Evolutionary conservation across 441 rosid genomes (phyloP).

Genomic region (Erodium moschatum): DNA sequence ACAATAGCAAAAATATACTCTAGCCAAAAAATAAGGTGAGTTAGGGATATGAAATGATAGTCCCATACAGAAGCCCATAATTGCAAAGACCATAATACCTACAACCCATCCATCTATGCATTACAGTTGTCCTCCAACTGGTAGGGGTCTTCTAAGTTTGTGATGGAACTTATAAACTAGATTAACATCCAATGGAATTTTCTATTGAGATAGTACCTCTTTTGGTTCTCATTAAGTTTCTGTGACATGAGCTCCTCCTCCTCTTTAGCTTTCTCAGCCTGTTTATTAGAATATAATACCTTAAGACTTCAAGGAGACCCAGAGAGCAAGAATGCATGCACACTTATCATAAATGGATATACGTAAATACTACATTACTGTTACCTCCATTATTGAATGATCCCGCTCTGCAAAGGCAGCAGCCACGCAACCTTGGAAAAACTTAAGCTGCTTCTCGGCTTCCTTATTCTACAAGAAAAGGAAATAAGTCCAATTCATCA

Average conservation of each 20-base stretch:
- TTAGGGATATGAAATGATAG: not conserved
- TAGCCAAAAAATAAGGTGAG: not conserved
- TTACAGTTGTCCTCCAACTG: not conserved
- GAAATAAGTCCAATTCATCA: slow-evolving; percentile 12
- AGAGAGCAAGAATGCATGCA: not conserved
- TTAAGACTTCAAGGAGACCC: slow-evolving; percentile 13
- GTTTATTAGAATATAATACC: slow-evolving; percentile 20
- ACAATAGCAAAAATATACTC: not conserved
- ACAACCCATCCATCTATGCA: not conserved
- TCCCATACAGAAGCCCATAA: not conserved
- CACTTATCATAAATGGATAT: not conserved
- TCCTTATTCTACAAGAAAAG: slow-evolving; percentile 55
- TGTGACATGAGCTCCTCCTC: slow-evolving; percentile 62
- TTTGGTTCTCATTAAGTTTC: slow-evolving; percentile 47
- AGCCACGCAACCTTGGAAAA: slow-evolving; percentile 95
- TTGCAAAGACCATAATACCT: not conserved
- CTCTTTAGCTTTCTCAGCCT: slow-evolving; percentile 97
- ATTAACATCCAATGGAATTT: slow-evolving; percentile 9
- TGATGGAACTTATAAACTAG: not conserved
- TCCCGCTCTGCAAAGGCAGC: slow-evolving; percentile 97
- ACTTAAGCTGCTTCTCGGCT: slow-evolving; percentile 87
- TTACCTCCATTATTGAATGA: slow-evolving; percentile 84
- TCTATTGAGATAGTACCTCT: slow-evolving; percentile 34
- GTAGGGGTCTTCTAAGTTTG: not conserved
- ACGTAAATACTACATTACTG: slow-evolving; percentile 7